These are phyloP conservation scores for Xylaria scruposa DNA, from an alignment of 495 filamentous ascomycete genomes.

Conservation along the genomic window DNA sequence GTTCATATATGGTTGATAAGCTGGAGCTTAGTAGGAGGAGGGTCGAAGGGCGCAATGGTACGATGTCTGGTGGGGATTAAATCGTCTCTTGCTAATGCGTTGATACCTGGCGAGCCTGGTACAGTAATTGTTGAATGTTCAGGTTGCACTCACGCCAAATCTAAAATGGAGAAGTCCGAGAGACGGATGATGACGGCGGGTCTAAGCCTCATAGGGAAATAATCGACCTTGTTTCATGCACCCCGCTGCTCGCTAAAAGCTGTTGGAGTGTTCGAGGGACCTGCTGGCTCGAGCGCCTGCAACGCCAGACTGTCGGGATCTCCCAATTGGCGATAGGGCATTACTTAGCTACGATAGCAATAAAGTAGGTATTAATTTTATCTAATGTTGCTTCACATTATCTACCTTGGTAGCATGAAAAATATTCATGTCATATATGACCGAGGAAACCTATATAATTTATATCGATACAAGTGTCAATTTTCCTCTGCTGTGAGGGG, in stretches of 20 bases:
- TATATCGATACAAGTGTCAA: not conserved
- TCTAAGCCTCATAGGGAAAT: constrained; percentile 7
- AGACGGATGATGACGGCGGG: not conserved
- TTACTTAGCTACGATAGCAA: not conserved
- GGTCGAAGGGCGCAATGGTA: constrained; percentile 6
- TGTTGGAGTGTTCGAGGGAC: not conserved
- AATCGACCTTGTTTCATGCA: not conserved
- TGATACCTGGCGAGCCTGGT: no score
- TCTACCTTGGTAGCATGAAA: not conserved
- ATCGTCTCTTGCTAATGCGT: constrained; percentile 1
- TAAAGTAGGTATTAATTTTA: not conserved
- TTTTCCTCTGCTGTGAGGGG: not conserved
- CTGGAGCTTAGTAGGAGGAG: not conserved
- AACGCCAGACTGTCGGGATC: constrained; percentile 11
- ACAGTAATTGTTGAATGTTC: not conserved
- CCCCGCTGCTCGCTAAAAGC: constrained; percentile 17
- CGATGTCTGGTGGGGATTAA: constrained; percentile 21
- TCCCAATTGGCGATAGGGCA: not conserved
- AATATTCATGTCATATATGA: no score
- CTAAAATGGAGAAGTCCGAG: constrained; percentile 17
- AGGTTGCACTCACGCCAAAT: not conserved
- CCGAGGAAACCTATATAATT: no score
- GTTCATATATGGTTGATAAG: not conserved
- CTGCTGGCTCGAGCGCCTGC: not conserved
- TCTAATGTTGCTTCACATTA: not conserved